phyloP scores from a whole-genome alignment of 2,329 filamentous ascomycete genomes.

The Colletotrichum neosansevieriae region DNA sequence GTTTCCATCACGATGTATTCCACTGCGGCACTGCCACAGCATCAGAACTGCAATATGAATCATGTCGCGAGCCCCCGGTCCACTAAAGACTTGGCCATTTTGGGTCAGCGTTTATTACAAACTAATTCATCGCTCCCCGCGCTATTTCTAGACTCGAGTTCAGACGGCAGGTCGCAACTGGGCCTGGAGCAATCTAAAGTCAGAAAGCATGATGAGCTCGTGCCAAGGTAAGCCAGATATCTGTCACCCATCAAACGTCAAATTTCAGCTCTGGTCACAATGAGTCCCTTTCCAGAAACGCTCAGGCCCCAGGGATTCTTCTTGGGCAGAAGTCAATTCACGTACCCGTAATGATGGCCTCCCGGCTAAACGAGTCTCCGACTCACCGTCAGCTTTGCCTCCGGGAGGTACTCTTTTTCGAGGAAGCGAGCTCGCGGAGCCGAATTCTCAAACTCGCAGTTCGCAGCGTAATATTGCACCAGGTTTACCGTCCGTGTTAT shows the following conservation, averaged over 20 bases:
- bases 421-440: neutral
- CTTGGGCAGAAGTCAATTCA: neutral
- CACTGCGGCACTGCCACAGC: conserved; percentile 1
- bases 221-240: conserved; percentile 10
- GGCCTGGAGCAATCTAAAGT: neutral
- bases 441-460: neutral
- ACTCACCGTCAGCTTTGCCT: neutral
- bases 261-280: conserved; percentile 19
- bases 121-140: neutral
- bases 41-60: conserved; percentile 10
- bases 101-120: neutral
- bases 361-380: conserved; percentile 3
- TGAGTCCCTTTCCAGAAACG: conserved; percentile 11
- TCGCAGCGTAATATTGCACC: neutral
- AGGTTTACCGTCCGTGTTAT: neutral
- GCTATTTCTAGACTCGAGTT: too few species aligned
- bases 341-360: conserved; percentile 3
- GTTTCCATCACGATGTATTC: conserved; percentile 1
- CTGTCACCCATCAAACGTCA: conserved; percentile 12
- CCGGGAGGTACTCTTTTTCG: neutral
- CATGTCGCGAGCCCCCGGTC: conserved; percentile 8
- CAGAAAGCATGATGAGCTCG: neutral
- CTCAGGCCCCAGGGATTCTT: conserved; percentile 8
- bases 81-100: neutral
- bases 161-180: neutral